A percentile compares a stretch with the other conserved stretches of the same genome.
Conservation (phyloP, 768 basidiomycete genomes). For the Mycena capillaripes region DNA sequence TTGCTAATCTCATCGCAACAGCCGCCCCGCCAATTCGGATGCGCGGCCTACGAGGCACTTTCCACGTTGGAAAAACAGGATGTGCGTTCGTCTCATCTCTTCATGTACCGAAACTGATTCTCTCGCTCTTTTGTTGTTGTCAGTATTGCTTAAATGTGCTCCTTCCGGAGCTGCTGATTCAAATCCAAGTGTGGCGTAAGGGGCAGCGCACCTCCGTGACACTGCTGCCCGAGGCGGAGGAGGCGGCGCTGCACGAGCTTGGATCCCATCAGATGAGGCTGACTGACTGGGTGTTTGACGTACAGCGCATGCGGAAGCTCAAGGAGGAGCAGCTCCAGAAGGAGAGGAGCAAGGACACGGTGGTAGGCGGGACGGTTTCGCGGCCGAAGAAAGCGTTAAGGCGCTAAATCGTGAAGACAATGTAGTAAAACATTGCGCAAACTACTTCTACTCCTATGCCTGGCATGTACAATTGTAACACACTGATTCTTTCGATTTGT, state of each 20-base stretch:
- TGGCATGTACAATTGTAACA: too few species aligned
- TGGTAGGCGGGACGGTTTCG: conserved; percentile 21
- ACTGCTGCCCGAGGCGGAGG: conserved; percentile 67
- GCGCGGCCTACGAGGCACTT: conserved; percentile 60
- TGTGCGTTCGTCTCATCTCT: conserved; percentile 47
- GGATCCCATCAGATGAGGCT: conserved; percentile 64
- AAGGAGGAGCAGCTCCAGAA: conserved; percentile 44
- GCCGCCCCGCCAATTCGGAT: conserved; percentile 48
- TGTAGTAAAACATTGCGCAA: neutral
- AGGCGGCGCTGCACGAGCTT: conserved; percentile 64
- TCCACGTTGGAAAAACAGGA: conserved; percentile 65
- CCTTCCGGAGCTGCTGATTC: conserved; percentile 78
- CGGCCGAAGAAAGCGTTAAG: conserved; percentile 7
- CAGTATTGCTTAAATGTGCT: conserved; percentile 83
- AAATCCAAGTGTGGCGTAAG: conserved; percentile 80
- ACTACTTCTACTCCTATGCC: neutral
- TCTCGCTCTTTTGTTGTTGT: neutral
- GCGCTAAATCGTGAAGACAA: neutral
- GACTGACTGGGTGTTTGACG: conserved; percentile 79
- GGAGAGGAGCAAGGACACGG: conserved; percentile 5
- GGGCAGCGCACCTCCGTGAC: conserved; percentile 67
- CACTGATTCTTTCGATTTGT: too few species aligned
- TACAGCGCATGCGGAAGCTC: conserved; percentile 59
- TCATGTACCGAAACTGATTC: neutral
- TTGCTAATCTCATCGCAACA: conserved; percentile 22